Percentiles rank a stretch among this genome's conserved stretches.
These are phyloP conservation scores for Phellopilus nigrolimitatus DNA, from an alignment of 1,284 basidiomycete genomes.

Conservation along the genomic window DNA sequence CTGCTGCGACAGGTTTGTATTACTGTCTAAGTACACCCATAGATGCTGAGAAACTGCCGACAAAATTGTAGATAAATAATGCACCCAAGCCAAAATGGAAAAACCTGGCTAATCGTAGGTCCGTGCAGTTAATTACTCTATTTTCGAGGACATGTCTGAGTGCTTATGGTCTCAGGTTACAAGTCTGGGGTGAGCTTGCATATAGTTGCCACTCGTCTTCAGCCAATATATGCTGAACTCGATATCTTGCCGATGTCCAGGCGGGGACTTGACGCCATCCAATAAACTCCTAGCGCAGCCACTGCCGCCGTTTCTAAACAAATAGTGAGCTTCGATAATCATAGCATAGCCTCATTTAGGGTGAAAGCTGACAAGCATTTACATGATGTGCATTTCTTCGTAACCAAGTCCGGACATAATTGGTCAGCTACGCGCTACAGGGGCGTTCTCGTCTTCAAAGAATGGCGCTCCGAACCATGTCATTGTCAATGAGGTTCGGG, in stretches of 20 bases:
- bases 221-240: too few relatives aligned
- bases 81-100: conserved; percentile 85
- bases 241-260: conserved; percentile 31
- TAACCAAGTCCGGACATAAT: conserved; percentile 69
- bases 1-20: conserved; percentile 64
- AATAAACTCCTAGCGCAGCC: conserved; percentile 56
- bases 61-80: conserved; percentile 53
- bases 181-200: conserved; percentile 63
- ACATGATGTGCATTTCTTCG: conserved; percentile 9
- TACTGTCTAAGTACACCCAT: conserved; percentile 14
- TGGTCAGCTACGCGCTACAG: conserved; percentile 56
- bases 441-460: conserved; percentile 55
- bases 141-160: too few relatives aligned
- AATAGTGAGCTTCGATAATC: conserved; percentile 42
- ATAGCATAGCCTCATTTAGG: conserved; percentile 26
- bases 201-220: conserved; percentile 6
- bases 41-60: neutral
- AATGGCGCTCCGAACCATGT: conserved; percentile 79
- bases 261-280: conserved; percentile 62
- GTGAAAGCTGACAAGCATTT: conserved; percentile 23
- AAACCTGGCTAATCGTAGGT: conserved; percentile 76
- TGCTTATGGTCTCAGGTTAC: conserved; percentile 65
- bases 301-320: conserved; percentile 60
- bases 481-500: conserved; percentile 72
- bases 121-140: too few relatives aligned